Evolutionary conservation across 176 grass and related monocot species (phyloP).

Genomic region (Calamus simplicifolius): DNA sequence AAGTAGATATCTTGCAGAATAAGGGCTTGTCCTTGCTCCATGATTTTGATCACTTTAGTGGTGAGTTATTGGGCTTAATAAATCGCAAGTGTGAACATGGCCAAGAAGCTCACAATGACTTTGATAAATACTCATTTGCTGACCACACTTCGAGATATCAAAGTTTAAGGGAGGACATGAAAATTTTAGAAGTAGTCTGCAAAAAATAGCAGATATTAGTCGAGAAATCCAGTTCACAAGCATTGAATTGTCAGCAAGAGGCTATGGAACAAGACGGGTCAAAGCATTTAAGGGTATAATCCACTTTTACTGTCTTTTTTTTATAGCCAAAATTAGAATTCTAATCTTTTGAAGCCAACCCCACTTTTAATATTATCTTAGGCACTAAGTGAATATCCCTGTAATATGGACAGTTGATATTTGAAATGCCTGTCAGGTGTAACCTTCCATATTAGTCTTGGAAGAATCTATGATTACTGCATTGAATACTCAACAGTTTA

Average conservation of each 20-base stretch:
- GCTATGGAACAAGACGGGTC: not conserved
- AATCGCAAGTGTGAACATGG: constrained; percentile 39
- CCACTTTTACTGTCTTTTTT: no score
- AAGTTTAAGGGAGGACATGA: constrained; percentile 53
- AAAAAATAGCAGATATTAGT: constrained; percentile 24
- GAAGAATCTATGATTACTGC: no score
- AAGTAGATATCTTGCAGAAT: constrained; percentile 55
- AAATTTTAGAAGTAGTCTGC: constrained; percentile 56
- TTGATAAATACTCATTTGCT: constrained; percentile 22
- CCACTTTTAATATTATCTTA: no score
- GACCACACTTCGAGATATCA: constrained; percentile 60
- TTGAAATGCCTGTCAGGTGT: no score
- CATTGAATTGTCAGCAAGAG: not conserved
- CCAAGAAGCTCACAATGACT: constrained; percentile 6
- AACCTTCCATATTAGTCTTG: no score
- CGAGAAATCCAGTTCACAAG: constrained; percentile 41
- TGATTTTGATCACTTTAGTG: constrained; percentile 38
- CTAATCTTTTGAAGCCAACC: no score
- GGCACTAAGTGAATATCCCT: no score
- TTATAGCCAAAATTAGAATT: no score
- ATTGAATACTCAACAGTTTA: no score
- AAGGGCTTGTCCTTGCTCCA: constrained; percentile 63
- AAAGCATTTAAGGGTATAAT: no score
- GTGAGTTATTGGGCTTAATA: constrained; percentile 41
- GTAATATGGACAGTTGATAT: no score